Evolutionary conservation across 2,329 filamentous ascomycete genomes (phyloP), one percentile per base, ranked within the genome.

Genomic region (Blastomyces percursus): DNA sequence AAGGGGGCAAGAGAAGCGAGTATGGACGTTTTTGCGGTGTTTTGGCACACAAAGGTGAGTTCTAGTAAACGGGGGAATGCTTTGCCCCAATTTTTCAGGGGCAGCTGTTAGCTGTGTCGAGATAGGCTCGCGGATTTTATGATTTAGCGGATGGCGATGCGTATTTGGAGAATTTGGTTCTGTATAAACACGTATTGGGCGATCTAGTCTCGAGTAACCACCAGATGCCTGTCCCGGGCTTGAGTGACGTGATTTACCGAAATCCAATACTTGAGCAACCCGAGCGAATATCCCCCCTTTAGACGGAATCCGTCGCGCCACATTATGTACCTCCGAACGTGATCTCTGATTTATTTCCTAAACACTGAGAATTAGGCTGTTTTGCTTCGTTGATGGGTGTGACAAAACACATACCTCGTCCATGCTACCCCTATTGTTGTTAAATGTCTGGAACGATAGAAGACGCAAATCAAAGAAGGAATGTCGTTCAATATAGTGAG

Each of bases 191-290:
- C 40, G 56, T 7, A 16, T n/a, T 30, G 42, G 19, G 4, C 7
- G 57, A 27, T 46, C 40, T n/a, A 16, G 14, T 57, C 16, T n/a
- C 14, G 21, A 19, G 19, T 35, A 59, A 21, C 9, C 24, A 48
- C 24, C 16, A 35, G 40, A 5, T 14, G 12, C 9, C 5, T 19
- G 27, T n/a, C 16, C 57, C 16, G 7, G 57, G 30, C 63, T 63
- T 1, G 61, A n/a, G 7, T 65, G 56, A 8, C 63, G 62, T 42
- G 40, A 60, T 48, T 55, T 63, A 16, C 46, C 38, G 30, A 65
- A 65, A 61, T 65, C 63, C 12, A 66, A 56, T 6, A 58, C 63
- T 24, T 66, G 52, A 21, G 62, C 63, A 24, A 64, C 62, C 9
- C 63, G 61, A 51, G 65, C 42, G 16, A 66, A 55, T 38, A 66